A percentile compares a stretch with the other conserved stretches of the same genome.
Conservation (phyloP, 495 filamentous ascomycete species). For the Gamarada debralockiae region DNA sequence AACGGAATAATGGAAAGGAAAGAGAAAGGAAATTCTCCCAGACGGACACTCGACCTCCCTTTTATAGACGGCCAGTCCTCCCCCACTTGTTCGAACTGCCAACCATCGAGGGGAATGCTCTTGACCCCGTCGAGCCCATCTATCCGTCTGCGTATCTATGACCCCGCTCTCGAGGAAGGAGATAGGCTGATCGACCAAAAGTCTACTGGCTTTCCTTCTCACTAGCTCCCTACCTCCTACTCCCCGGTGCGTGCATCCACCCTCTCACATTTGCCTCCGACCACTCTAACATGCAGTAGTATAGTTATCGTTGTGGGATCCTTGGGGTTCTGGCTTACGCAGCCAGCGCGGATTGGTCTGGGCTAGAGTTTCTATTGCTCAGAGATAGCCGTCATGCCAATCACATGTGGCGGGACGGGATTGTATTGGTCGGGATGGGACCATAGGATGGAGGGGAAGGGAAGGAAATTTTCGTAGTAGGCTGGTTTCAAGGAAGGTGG, state of each 20-base stretch:
- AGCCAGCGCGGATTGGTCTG: constrained; percentile 32
- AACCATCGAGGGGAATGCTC: constrained; percentile 32
- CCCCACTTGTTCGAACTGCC: constrained; percentile 37
- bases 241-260: constrained; percentile 22
- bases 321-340: constrained; percentile 28
- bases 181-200: constrained; percentile 21
- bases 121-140: constrained; percentile 36
- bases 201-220: constrained; percentile 24
- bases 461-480: constrained; percentile 6
- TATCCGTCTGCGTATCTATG: constrained; percentile 32
- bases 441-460: background rate
- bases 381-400: constrained; percentile 35
- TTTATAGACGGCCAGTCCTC: constrained; percentile 61
- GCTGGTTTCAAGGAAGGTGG: background rate
- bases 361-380: constrained; percentile 39
- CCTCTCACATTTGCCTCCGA: constrained; percentile 18
- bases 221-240: constrained; percentile 24
- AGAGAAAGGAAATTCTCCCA: constrained; percentile 55
- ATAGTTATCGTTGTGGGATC: constrained; percentile 33
- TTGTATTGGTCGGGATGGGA: constrained; percentile 18
- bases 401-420: constrained; percentile 15
- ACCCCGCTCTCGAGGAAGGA: constrained; percentile 48
- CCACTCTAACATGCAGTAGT: constrained; percentile 17
- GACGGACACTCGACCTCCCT: constrained; percentile 34
- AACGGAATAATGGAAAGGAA: constrained; percentile 36